Evolutionary conservation across 306 rosid species (phyloP).

Genomic region (Cicer cuneatum): DNA sequence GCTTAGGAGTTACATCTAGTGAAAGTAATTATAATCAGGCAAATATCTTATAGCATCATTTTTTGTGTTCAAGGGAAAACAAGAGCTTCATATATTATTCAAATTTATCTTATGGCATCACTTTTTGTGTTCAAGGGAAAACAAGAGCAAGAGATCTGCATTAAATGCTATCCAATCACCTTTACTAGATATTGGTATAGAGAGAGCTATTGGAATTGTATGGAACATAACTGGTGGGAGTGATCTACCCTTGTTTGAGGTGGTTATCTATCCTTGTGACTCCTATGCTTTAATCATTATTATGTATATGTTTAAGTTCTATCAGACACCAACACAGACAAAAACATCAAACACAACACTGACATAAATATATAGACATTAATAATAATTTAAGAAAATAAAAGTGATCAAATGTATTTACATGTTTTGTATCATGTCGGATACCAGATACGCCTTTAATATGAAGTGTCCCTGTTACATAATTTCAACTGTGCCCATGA

Average conservation of each 20-base stretch:
- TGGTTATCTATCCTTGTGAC: conserved; percentile 38
- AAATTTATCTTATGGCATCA: conserved; percentile 33
- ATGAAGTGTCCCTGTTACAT: no score
- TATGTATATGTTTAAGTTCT: not conserved
- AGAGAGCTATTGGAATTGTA: conserved; percentile 96
- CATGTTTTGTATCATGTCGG: no score
- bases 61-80: conserved; percentile 77
- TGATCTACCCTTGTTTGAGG: conserved; percentile 95
- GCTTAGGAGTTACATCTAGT: conserved; percentile 50
- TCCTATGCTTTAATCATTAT: conserved; percentile 15
- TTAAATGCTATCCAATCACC: conserved; percentile 95
- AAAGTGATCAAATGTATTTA: no score
- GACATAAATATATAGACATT: no score
- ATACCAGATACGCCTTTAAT: no score
- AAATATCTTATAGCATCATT: conserved; percentile 43
- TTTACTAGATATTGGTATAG: conserved; percentile 90
- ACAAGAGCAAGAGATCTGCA: conserved; percentile 98
- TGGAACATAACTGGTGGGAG: conserved; percentile 96
- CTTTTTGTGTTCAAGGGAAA: conserved; percentile 71
- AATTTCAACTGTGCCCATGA: not conserved
- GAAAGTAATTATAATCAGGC: conserved; percentile 69
- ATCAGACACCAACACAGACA: no score
- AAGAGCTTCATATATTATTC: conserved; percentile 58
- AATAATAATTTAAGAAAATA: no score
- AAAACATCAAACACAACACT: no score